Evolutionary conservation across 2,329 filamentous ascomycete genomes (phyloP).

Genomic region (Xylaria sp.): DNA sequence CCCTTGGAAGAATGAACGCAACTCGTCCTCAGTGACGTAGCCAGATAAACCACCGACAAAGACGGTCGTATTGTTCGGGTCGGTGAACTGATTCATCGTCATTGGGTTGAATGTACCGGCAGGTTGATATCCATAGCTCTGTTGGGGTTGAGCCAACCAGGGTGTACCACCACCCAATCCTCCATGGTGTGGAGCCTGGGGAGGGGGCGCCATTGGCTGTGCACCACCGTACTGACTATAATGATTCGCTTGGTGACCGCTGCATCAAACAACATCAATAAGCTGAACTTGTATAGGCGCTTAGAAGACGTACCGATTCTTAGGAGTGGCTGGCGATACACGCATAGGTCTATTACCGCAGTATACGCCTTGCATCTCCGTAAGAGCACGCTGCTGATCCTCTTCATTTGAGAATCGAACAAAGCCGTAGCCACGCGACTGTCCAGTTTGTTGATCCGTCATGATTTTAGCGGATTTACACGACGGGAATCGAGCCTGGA

Average conservation of each 20-base stretch:
- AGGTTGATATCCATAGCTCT: constrained; percentile 48
- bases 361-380: constrained; percentile 99
- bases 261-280: constrained; percentile 33
- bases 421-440: constrained; percentile 97
- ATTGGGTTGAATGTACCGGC: constrained; percentile 60
- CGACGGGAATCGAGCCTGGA: constrained; percentile 94
- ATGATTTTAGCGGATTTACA: constrained; percentile 99
- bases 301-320: constrained; percentile 73
- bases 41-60: constrained; percentile 97
- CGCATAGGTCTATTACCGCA: constrained; percentile 99
- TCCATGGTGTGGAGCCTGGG: constrained; percentile 55
- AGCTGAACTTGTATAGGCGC: neutral
- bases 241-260: constrained; percentile 55
- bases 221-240: constrained; percentile 49
- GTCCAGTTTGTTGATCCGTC: constrained; percentile 97
- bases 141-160: constrained; percentile 57
- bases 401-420: constrained; percentile 96
- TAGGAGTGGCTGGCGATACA: constrained; percentile 96
- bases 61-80: constrained; percentile 99
- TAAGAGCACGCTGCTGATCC: constrained; percentile 94
- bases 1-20: constrained; percentile 99
- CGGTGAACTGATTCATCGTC: constrained; percentile 98
- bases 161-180: constrained; percentile 49
- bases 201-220: constrained; percentile 53
- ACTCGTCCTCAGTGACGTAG: constrained; percentile 98